A percentile compares a stretch with the other conserved stretches of the same genome.
Conservation (phyloP, 371 early-diverging fungal genomes). For the Mortierella sp. region DNA sequence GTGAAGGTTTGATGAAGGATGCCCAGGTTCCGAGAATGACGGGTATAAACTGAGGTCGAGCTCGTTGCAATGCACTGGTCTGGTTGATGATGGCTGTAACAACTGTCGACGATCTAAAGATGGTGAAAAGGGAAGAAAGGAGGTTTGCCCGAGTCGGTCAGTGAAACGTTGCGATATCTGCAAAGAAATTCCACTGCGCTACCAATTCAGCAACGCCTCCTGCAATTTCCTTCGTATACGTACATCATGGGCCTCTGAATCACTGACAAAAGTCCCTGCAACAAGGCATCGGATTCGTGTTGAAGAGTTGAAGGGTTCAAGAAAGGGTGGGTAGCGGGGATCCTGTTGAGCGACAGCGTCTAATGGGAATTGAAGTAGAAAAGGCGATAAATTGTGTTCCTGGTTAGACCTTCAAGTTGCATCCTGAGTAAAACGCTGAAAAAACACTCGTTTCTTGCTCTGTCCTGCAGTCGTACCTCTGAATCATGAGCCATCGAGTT, state of each 20-base stretch:
- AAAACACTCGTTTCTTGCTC: background rate
- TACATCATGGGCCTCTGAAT: constrained; percentile 42
- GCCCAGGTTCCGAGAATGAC: constrained; percentile 40
- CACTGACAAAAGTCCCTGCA: constrained; percentile 36
- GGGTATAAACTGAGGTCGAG: constrained; percentile 53
- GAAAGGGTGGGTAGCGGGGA: constrained; percentile 36
- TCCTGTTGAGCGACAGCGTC: constrained; percentile 25
- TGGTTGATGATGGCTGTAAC: constrained; percentile 49
- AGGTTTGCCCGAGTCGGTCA: background rate
- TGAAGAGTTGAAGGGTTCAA: constrained; percentile 21
- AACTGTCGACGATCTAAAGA: constrained; percentile 45
- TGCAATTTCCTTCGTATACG: background rate
- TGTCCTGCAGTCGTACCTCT: constrained; percentile 12
- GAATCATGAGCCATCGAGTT: constrained; percentile 26
- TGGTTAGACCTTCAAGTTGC: background rate
- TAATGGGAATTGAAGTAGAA: background rate
- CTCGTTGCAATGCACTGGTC: constrained; percentile 46
- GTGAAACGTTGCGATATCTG: background rate
- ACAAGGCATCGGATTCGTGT: constrained; percentile 44
- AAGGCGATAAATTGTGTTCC: background rate
- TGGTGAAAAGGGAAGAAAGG: background rate
- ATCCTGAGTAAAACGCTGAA: background rate
- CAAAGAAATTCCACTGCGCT: background rate
- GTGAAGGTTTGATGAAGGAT: constrained; percentile 25
- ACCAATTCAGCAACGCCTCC: background rate